These are phyloP conservation scores for Ogataea minuta DNA, from an alignment of 805 yeast genomes.

Conservation along the genomic window DNA sequence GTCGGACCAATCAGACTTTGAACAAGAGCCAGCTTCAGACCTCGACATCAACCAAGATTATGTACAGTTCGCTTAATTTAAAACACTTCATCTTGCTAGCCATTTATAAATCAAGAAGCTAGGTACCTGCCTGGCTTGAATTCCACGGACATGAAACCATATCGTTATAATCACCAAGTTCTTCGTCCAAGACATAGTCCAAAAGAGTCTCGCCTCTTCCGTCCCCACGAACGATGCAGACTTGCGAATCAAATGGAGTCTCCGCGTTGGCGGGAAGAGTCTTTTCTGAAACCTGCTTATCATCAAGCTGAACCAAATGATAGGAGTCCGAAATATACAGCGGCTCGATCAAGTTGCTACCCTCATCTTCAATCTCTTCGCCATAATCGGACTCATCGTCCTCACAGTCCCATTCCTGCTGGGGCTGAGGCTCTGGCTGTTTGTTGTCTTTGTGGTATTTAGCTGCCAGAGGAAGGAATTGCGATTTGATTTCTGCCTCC, in stretches of 20 bases:
- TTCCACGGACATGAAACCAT: slow-evolving; percentile 17
- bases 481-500: not conserved
- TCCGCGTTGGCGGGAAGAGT: slow-evolving; percentile 12
- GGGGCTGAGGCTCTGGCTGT: not conserved
- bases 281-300: slow-evolving; percentile 12
- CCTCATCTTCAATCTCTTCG: slow-evolving; percentile 20
- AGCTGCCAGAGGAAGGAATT: not conserved
- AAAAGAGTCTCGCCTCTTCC: slow-evolving; percentile 15
- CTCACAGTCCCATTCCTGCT: slow-evolving; percentile 14
- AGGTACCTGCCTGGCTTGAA: slow-evolving; percentile 5
- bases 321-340: slow-evolving; percentile 17
- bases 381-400: slow-evolving; percentile 21
- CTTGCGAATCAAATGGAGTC: slow-evolving; percentile 21
- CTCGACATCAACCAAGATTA: slow-evolving; percentile 23
- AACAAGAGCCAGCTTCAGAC: slow-evolving; percentile 10
- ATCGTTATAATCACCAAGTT: slow-evolving; percentile 17
- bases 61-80: slow-evolving; percentile 8
- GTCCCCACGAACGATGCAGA: slow-evolving; percentile 23
- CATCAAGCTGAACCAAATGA: slow-evolving; percentile 18
- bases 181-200: slow-evolving; percentile 22
- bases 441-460: not conserved
- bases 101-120: slow-evolving; percentile 3
- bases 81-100: slow-evolving; percentile 7
- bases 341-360: slow-evolving; percentile 15
- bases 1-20: slow-evolving; percentile 11